Conservation (phyloP, 177 flowering plant genomes). For the Vitis hybrid region DNA sequence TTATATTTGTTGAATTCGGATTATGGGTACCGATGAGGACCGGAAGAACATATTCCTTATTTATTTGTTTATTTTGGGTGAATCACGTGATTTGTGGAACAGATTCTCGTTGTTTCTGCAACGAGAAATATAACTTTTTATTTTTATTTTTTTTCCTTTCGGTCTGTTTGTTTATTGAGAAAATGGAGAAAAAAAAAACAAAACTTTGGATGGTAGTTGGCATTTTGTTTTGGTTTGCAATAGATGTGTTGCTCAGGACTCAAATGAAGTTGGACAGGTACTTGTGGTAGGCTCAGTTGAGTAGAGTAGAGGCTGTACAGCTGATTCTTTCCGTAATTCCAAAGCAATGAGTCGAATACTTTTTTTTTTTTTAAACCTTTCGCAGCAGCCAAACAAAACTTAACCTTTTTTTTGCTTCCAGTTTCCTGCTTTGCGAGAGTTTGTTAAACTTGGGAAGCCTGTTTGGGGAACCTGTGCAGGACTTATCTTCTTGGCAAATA, state of each 20-base stretch:
- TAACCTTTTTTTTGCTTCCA: constrained; percentile 18
- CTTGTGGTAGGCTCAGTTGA: neutral
- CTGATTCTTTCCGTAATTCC: neutral
- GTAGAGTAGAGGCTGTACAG: neutral
- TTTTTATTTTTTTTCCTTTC: neutral
- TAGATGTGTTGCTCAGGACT: too few relatives aligned
- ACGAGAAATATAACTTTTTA: neutral
- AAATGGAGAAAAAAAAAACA: neutral
- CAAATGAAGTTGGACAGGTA: too few relatives aligned
- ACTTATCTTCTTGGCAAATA: constrained; percentile 88
- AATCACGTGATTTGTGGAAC: neutral
- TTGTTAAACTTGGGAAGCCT: constrained; percentile 89
- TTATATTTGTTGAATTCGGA: neutral
- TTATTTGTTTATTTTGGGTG: neutral
- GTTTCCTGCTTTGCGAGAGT: constrained; percentile 91
- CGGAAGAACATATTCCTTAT: too few relatives aligned
- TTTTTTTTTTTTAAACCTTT: too few relatives aligned
- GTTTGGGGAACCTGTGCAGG: constrained; percentile 99
- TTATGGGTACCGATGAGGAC: too few relatives aligned
- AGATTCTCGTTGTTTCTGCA: neutral
- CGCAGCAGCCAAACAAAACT: neutral
- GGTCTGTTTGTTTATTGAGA: neutral
- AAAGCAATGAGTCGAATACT: too few relatives aligned
- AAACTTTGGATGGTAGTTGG: too few relatives aligned
- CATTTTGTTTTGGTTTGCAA: too few relatives aligned